phyloP scores from a whole-genome alignment of 2,329 filamentous ascomycete species.

The Ophiocordyceps camponoti-floridani region DNA sequence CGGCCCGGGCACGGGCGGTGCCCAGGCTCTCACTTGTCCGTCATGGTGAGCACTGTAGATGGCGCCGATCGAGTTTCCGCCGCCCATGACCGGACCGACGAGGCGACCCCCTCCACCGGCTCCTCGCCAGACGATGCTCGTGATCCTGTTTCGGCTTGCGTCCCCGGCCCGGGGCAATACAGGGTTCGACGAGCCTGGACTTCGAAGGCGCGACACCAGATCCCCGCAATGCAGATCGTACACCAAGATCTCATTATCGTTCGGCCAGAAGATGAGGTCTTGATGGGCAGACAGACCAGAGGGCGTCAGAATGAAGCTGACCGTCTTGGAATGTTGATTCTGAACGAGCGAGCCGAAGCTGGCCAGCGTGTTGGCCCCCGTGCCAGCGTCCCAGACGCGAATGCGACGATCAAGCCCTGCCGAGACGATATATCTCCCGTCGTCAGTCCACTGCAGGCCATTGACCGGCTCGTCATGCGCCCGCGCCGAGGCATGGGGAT shows the following conservation, averaged over 20 bases:
- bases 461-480: constrained; percentile 77
- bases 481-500: constrained; percentile 31
- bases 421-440: constrained; percentile 59
- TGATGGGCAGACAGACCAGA: constrained; percentile 33
- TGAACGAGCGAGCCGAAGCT: constrained; percentile 72
- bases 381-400: constrained; percentile 69
- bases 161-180: constrained; percentile 24
- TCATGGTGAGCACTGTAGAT: constrained; percentile 73
- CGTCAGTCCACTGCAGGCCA: constrained; percentile 67
- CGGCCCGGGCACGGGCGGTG: constrained; percentile 35
- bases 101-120: constrained; percentile 39
- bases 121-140: constrained; percentile 55
- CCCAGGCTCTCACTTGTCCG: constrained; percentile 69
- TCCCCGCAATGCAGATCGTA: constrained; percentile 66
- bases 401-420: constrained; percentile 72
- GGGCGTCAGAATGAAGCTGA: constrained; percentile 46
- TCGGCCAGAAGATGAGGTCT: constrained; percentile 65
- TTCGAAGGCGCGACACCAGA: constrained; percentile 51
- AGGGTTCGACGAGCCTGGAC: constrained; percentile 36
- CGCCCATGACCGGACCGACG: constrained; percentile 42
- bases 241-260: constrained; percentile 61
- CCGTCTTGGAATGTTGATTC: constrained; percentile 48
- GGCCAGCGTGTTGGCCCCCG: constrained; percentile 70
- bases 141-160: constrained; percentile 49
- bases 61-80: constrained; percentile 29